These are phyloP conservation scores for Fusarium newnesense DNA, from an alignment of 2,329 filamentous ascomycete species.

Conservation along the genomic window DNA sequence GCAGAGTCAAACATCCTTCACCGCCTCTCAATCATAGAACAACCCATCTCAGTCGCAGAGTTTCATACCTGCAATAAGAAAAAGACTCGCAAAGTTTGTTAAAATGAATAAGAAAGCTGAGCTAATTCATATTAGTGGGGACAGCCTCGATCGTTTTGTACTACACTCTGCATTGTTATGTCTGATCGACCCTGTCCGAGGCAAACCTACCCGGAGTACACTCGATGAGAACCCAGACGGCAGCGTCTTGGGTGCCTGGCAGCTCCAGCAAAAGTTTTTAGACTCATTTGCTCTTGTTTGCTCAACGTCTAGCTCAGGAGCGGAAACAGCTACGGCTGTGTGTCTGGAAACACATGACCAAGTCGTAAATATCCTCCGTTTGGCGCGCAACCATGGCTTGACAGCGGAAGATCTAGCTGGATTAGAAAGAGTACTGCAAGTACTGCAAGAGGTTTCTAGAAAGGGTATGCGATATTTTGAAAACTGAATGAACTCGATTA, in stretches of 20 bases:
- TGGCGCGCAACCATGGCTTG: slow-evolving; percentile 44
- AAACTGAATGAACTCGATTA: neutral
- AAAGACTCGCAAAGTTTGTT: no score
- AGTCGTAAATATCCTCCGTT: slow-evolving; percentile 8
- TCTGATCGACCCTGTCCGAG: slow-evolving; percentile 18
- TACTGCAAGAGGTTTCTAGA: slow-evolving; percentile 3
- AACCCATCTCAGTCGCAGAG: neutral
- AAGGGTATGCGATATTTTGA: neutral
- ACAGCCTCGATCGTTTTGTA: slow-evolving; percentile 5
- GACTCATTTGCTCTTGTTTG: slow-evolving; percentile 49
- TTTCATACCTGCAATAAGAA: neutral
- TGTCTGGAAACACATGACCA: slow-evolving; percentile 41
- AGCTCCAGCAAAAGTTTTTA: slow-evolving; percentile 45
- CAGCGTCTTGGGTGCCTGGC: neutral
- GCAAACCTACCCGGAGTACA: slow-evolving; percentile 1
- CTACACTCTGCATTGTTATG: neutral
- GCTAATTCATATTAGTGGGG: neutral
- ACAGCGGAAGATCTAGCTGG: neutral
- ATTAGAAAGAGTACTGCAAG: neutral
- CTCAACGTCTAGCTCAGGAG: slow-evolving; percentile 36
- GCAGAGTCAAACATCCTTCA: neutral
- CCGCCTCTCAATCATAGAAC: neutral
- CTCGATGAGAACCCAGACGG: slow-evolving; percentile 5
- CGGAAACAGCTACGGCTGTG: slow-evolving; percentile 45
- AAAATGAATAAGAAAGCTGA: neutral